Percentiles rank a stretch among this genome's conserved stretches.
Evolutionary conservation across 805 yeast species (phyloP).

Genomic region (Cyberlindnera samutprakarnensis): DNA sequence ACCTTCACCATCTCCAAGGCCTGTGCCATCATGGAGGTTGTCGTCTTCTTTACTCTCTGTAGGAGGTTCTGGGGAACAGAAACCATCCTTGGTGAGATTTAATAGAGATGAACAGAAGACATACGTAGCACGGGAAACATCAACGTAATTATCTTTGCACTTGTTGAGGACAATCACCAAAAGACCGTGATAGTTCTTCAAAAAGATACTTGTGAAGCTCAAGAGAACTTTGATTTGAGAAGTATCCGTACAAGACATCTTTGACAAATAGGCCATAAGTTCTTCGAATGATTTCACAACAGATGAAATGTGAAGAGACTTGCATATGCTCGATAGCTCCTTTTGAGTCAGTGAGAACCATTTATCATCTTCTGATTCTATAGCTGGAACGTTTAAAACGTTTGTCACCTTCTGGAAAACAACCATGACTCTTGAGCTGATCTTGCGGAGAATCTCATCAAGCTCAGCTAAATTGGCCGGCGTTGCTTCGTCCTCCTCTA

Average conservation of each 20-base stretch:
- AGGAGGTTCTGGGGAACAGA: constrained; percentile 86
- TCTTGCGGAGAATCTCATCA: constrained; percentile 40
- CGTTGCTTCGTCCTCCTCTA: constrained; percentile 1
- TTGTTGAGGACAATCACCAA: constrained; percentile 35
- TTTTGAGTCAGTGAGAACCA: constrained; percentile 57
- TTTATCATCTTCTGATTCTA: constrained; percentile 47
- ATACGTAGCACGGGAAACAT: constrained; percentile 54
- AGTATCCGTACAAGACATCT: constrained; percentile 34
- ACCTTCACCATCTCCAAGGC: constrained; percentile 90
- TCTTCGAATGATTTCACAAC: constrained; percentile 29
- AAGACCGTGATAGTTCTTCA: constrained; percentile 52
- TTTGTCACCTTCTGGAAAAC: constrained; percentile 50
- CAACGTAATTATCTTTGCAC: constrained; percentile 40
- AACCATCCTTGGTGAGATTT: constrained; percentile 69
- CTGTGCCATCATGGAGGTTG: constrained; percentile 79
- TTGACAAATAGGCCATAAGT: constrained; percentile 28
- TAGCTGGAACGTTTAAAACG: constrained; percentile 8
- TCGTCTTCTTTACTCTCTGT: constrained; percentile 52
- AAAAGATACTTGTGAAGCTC: constrained; percentile 53
- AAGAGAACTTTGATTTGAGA: constrained; percentile 37
- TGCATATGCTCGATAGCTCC: constrained; percentile 33
- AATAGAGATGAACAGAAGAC: constrained; percentile 48
- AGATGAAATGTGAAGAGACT: constrained; percentile 31
- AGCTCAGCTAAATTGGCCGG: constrained; percentile 25
- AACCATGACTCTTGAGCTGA: constrained; percentile 54